Evolutionary conservation across 768 basidiomycete genomes (phyloP).

Genomic region (Phanerochaete sordida): DNA sequence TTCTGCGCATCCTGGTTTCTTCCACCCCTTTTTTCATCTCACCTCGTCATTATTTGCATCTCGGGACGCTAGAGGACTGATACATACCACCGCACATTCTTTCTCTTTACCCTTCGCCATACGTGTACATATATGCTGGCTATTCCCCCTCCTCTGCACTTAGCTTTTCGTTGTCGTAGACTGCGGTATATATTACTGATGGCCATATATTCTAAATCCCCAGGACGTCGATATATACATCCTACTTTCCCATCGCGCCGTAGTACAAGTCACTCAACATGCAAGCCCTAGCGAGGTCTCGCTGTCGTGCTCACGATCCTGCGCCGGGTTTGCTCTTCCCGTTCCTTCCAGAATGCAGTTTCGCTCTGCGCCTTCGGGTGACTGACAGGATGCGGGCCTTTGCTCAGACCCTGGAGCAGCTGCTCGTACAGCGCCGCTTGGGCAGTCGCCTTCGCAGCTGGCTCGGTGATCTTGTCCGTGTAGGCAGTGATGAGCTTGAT

Average conservation of each 20-base stretch:
- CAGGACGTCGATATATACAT: no score
- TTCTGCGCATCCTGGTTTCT: not conserved
- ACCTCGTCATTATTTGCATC: not conserved
- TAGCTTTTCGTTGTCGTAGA: no score
- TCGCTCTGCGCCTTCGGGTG: slow-evolving; percentile 88
- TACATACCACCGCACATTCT: slow-evolving; percentile 1
- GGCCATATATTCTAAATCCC: not conserved
- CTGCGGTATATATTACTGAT: not conserved
- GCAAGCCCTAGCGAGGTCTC: slow-evolving; percentile 4
- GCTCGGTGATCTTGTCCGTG: slow-evolving; percentile 62
- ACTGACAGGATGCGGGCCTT: slow-evolving; percentile 62
- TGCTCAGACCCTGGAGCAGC: slow-evolving; percentile 70
- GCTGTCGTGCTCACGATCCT: slow-evolving; percentile 24
- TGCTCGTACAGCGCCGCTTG: slow-evolving; percentile 72
- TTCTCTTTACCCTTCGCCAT: not conserved
- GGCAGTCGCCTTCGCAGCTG: slow-evolving; percentile 59
- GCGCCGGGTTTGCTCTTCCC: slow-evolving; percentile 72
- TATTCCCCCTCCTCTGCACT: not conserved
- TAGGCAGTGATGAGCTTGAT: slow-evolving; percentile 73
- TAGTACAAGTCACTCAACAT: not conserved
- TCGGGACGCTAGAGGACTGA: slow-evolving; percentile 9
- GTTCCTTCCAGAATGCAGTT: slow-evolving; percentile 80
- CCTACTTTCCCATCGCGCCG: not conserved
- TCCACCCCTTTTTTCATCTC: not conserved
- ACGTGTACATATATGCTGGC: not conserved